A percentile compares a stretch with the other conserved stretches of the same genome.
Evolutionary conservation across 2,329 filamentous ascomycete species (phyloP).

Genomic region (Alternaria postmessia): DNA sequence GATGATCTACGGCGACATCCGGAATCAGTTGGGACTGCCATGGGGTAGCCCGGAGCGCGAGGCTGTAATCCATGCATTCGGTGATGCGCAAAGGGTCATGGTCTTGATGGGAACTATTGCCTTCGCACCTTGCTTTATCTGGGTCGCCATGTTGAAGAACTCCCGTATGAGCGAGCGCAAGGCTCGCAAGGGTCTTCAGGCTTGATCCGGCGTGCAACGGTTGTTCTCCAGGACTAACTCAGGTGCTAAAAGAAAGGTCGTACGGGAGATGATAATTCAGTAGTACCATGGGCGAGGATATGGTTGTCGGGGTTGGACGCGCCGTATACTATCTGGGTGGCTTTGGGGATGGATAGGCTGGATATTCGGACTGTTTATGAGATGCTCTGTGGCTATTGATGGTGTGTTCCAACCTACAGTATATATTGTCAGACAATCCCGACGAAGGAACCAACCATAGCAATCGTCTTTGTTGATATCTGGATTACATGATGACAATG

Average conservation of each 20-base stretch:
- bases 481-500: not conserved
- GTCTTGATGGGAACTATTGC: constrained; percentile 38
- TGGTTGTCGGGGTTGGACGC: not conserved
- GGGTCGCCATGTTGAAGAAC: constrained; percentile 33
- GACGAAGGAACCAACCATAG: not conserved
- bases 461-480: not conserved
- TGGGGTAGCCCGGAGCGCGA: constrained; percentile 57
- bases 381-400: not conserved
- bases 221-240: not conserved
- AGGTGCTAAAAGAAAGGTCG: not conserved
- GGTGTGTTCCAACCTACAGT: not conserved
- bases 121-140: constrained; percentile 33
- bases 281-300: not conserved
- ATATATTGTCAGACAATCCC: not conserved
- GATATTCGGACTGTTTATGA: not conserved
- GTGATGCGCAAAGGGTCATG: constrained; percentile 42
- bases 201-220: not conserved
- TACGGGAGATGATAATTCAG: not conserved
- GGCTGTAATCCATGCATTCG: constrained; percentile 45
- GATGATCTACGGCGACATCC: constrained; percentile 53
- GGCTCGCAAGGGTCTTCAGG: constrained; percentile 19
- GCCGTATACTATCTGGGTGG: not conserved
- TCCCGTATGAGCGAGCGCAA: constrained; percentile 24
- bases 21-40: constrained; percentile 62
- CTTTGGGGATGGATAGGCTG: not conserved